phyloP scores from a whole-genome alignment of 2,329 filamentous ascomycete genomes.

The Pyrenophora teres region DNA sequence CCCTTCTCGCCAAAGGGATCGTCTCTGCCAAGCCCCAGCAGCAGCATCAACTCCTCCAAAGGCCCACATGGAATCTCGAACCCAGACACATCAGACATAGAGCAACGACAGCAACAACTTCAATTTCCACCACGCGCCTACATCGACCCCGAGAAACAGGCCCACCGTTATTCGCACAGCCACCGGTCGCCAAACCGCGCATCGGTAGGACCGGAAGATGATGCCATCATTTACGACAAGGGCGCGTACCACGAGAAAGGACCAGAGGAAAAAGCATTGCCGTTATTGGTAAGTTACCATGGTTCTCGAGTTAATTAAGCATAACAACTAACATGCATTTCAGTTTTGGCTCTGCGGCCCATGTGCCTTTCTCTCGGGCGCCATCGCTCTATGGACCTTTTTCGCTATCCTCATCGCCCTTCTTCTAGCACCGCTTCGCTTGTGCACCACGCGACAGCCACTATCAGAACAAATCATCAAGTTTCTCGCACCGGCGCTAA shows the following conservation, averaged over 20 bases:
- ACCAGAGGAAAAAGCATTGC: slow-evolving; percentile 52
- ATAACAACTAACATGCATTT: slow-evolving; percentile 13
- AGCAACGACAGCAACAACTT: slow-evolving; percentile 7
- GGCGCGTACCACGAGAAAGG: slow-evolving; percentile 45
- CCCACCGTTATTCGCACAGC: slow-evolving; percentile 23
- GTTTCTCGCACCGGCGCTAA: slow-evolving; percentile 59
- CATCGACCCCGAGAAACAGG: slow-evolving; percentile 43
- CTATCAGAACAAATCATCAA: slow-evolving; percentile 57
- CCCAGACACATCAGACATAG: slow-evolving; percentile 13
- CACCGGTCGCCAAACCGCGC: slow-evolving; percentile 25
- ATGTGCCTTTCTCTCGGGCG: slow-evolving; percentile 59
- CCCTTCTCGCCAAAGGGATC: slow-evolving; percentile 43
- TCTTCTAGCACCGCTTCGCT: slow-evolving; percentile 58
- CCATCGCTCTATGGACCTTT: slow-evolving; percentile 59
- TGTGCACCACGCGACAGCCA: slow-evolving; percentile 56
- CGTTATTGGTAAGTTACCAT: slow-evolving; percentile 46
- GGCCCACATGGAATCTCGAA: slow-evolving; percentile 22
- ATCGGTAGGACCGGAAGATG: slow-evolving; percentile 26
- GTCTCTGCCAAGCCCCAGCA: slow-evolving; percentile 42
- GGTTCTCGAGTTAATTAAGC: background rate
- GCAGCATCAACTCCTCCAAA: slow-evolving; percentile 36
- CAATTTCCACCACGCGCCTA: slow-evolving; percentile 35
- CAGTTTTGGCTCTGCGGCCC: slow-evolving; percentile 61
- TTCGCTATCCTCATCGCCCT: slow-evolving; percentile 54
- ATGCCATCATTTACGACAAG: slow-evolving; percentile 40